Percentiles rank a stretch among this genome's conserved stretches.
Conservation (phyloP, 164 flowering plant genomes). For the Aristolochia californica region DNA sequence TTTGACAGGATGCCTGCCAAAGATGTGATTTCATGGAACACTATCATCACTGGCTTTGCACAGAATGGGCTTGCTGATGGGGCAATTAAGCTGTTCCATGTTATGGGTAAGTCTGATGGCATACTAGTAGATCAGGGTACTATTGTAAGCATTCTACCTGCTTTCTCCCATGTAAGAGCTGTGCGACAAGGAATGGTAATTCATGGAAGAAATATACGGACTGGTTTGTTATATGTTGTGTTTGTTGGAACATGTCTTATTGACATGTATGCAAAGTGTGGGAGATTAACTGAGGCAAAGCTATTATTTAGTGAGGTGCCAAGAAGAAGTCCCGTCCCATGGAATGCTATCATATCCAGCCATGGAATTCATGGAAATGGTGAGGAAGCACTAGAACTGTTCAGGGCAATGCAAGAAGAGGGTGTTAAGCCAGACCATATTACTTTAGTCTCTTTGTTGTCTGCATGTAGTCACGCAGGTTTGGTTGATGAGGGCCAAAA, state of each 20-base stretch:
- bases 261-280: conserved; percentile 68
- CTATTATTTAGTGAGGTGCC: conserved; percentile 34
- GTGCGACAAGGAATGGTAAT: too few species aligned
- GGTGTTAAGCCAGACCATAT: conserved; percentile 47
- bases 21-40: conserved; percentile 59
- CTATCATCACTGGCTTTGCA: conserved; percentile 49
- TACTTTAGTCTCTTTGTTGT: conserved; percentile 42
- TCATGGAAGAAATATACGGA: too few species aligned
- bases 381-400: conserved; percentile 32
- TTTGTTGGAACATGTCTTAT: conserved; percentile 52
- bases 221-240: conserved; percentile 38
- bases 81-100: conserved; percentile 27
- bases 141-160: conserved; percentile 47
- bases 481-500: too few species aligned
- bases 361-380: conserved; percentile 55
- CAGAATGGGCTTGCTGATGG: too few species aligned
- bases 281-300: conserved; percentile 41
- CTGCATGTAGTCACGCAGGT: conserved; percentile 71
- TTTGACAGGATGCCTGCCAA: conserved; percentile 33
- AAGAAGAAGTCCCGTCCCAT: conserved; percentile 21
- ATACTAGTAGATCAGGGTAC: conserved; percentile 46
- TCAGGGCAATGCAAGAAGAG: conserved; percentile 35
- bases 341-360: too few species aligned
- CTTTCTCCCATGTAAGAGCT: conserved; percentile 31
- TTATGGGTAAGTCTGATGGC: conserved; percentile 26